phyloP scores from a whole-genome alignment of 2,329 filamentous ascomycete species.

The Fusarium sulawesiense region DNA sequence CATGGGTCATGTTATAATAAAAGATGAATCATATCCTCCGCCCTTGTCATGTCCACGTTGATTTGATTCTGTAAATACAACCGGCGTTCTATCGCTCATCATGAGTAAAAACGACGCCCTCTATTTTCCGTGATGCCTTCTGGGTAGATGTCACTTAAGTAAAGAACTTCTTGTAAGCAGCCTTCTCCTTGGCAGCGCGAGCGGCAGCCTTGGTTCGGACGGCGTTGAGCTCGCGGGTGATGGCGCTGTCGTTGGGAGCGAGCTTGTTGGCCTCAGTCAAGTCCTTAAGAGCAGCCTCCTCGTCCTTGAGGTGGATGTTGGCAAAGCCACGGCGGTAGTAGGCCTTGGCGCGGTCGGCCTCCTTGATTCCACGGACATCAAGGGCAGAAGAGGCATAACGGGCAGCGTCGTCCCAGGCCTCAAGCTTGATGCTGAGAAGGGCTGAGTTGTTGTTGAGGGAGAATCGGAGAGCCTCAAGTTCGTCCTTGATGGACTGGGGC shows the following conservation, averaged over 20 bases:
- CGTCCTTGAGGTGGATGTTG: slow-evolving; percentile 80
- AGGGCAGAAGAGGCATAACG: slow-evolving; percentile 79
- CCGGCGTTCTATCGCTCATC: slow-evolving; percentile 27
- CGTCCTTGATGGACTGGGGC: slow-evolving; percentile 71
- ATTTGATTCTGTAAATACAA: slow-evolving; percentile 27
- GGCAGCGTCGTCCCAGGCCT: slow-evolving; percentile 75
- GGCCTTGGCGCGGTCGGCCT: slow-evolving; percentile 88
- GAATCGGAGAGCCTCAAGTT: slow-evolving; percentile 81
- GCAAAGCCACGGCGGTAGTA: slow-evolving; percentile 85
- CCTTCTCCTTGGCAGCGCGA: slow-evolving; percentile 87
- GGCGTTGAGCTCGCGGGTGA: slow-evolving; percentile 78
- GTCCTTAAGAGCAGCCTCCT: slow-evolving; percentile 81
- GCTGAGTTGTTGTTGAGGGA: slow-evolving; percentile 90
- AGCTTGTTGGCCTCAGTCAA: slow-evolving; percentile 81
- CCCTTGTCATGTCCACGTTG: slow-evolving; percentile 16
- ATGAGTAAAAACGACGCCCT: slow-evolving; percentile 20
- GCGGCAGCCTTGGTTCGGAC: slow-evolving; percentile 82
- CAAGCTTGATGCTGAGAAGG: slow-evolving; percentile 84
- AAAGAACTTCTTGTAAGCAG: slow-evolving; percentile 93
- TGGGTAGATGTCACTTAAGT: slow-evolving; percentile 50
- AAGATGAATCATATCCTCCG: slow-evolving; percentile 39
- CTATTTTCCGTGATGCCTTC: slow-evolving; percentile 8
- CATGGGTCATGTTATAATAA: slow-evolving; percentile 39
- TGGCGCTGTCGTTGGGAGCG: slow-evolving; percentile 78
- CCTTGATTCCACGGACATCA: slow-evolving; percentile 71